These are phyloP conservation scores for Pseudocohnilembus persalinus DNA, from an alignment of 169 alveolate species.

Conservation along the genomic window DNA sequence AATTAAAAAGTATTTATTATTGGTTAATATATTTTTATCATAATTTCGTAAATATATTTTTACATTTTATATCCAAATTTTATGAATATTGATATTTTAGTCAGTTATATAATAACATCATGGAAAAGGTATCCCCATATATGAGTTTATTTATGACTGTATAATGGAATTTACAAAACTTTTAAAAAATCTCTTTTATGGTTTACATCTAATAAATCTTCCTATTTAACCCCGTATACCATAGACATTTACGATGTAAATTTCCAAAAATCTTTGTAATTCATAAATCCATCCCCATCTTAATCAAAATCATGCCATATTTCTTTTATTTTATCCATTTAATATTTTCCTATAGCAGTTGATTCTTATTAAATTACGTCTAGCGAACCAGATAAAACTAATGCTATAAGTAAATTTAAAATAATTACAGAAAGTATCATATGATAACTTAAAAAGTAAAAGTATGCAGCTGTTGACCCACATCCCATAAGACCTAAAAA, in stretches of 20 bases:
- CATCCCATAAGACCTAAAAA: conserved; percentile 40
- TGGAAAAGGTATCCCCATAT: conserved; percentile 34
- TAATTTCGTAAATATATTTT: not conserved
- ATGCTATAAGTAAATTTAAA: conserved; percentile 39
- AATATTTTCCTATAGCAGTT: conserved; percentile 33
- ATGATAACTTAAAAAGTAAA: conserved; percentile 28
- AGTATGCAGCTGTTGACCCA: conserved; percentile 28
- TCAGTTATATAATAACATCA: conserved; percentile 38
- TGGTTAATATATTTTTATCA: not conserved
- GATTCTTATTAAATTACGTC: conserved; percentile 22
- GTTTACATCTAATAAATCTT: conserved; percentile 34
- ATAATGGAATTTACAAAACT: conserved; percentile 36
- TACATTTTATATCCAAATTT: conserved; percentile 32
- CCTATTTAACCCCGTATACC: conserved; percentile 38
- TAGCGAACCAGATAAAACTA: conserved; percentile 27
- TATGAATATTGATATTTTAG: conserved; percentile 27
- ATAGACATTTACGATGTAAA: conserved; percentile 33
- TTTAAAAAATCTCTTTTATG: conserved; percentile 34
- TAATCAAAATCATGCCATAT: conserved; percentile 36
- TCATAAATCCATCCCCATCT: conserved; percentile 41
- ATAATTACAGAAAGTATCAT: conserved; percentile 28
- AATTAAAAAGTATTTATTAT: not conserved
- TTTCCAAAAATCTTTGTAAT: conserved; percentile 41
- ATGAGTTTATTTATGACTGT: conserved; percentile 9
- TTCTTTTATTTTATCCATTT: conserved; percentile 27